These are phyloP conservation scores for Cubamyces lactineus DNA, from an alignment of 768 basidiomycete species.

Conservation along the genomic window DNA sequence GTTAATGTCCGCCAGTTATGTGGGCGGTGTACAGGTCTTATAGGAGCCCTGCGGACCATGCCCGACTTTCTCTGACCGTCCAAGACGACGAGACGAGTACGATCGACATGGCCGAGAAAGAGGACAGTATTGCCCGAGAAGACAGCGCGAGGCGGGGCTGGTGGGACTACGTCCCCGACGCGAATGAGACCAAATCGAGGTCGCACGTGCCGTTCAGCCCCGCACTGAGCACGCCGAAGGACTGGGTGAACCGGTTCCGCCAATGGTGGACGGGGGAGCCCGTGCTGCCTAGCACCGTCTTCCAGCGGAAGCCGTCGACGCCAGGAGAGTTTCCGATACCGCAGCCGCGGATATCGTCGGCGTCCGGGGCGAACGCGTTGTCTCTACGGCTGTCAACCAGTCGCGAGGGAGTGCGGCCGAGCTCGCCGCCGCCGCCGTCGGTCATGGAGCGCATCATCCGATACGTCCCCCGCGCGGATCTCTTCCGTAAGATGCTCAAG, in stretches of 20 bases:
- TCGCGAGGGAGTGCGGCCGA: constrained; percentile 11
- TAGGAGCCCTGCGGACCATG: constrained; percentile 51
- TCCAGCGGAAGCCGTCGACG: constrained; percentile 29
- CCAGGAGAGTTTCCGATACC: constrained; percentile 26
- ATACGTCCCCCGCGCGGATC: constrained; percentile 54
- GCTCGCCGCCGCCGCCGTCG: constrained; percentile 20
- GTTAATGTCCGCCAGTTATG: constrained; percentile 44
- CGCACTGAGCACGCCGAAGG: not conserved
- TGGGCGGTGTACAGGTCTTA: constrained; percentile 60
- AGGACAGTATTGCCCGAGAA: not conserved
- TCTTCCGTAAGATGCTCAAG: constrained; percentile 59
- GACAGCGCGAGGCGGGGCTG: constrained; percentile 43
- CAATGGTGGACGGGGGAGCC: constrained; percentile 19
- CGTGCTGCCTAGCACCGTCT: constrained; percentile 20
- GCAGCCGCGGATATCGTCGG: constrained; percentile 24
- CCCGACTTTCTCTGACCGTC: constrained; percentile 56
- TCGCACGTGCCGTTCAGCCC: not conserved
- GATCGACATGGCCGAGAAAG: constrained; percentile 13
- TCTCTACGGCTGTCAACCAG: constrained; percentile 14
- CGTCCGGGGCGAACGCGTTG: constrained; percentile 4
- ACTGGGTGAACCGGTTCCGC: constrained; percentile 11
- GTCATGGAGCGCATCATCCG: constrained; percentile 47
- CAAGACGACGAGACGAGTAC: constrained; percentile 43
- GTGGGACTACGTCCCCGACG: constrained; percentile 57
- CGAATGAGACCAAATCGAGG: not conserved